These are phyloP conservation scores for Colletotrichum ledebouriae DNA, from an alignment of 2,329 filamentous ascomycete genomes.

Conservation along the genomic window DNA sequence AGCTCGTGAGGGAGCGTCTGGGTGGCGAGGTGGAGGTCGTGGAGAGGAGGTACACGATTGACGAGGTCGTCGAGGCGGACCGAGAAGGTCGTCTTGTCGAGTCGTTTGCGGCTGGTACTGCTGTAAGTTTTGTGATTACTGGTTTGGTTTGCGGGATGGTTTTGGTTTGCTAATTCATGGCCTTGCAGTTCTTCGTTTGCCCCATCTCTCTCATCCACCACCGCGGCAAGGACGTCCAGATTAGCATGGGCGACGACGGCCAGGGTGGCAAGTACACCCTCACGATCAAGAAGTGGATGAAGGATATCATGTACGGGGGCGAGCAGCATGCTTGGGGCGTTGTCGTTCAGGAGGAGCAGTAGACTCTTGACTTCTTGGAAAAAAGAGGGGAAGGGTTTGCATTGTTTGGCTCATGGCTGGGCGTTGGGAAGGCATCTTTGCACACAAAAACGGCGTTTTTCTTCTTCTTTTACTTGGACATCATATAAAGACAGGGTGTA, in stretches of 20 bases:
- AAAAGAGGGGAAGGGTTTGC: background rate
- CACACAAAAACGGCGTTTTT: background rate
- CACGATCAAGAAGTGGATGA: slow-evolving; percentile 75
- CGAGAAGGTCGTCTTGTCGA: slow-evolving; percentile 84
- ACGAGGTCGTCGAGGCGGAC: slow-evolving; percentile 79
- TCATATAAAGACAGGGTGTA: background rate
- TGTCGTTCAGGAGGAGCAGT: slow-evolving; percentile 72
- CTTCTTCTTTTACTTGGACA: background rate
- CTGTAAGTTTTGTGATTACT: slow-evolving; percentile 65
- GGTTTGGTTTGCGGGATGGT: no score
- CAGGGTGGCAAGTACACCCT: slow-evolving; percentile 68
- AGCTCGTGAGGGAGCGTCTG: slow-evolving; percentile 77
- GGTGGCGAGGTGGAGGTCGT: slow-evolving; percentile 75
- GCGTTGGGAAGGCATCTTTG: slow-evolving; percentile 13
- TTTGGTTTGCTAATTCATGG: slow-evolving; percentile 40
- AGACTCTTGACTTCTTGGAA: slow-evolving; percentile 1
- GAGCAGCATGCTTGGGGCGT: slow-evolving; percentile 78
- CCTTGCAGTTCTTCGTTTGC: slow-evolving; percentile 74
- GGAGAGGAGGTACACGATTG: slow-evolving; percentile 86
- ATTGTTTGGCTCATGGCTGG: background rate
- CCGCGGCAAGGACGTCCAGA: slow-evolving; percentile 71
- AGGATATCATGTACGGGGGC: slow-evolving; percentile 81
- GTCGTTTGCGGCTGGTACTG: slow-evolving; percentile 89
- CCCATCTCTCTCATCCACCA: slow-evolving; percentile 78
- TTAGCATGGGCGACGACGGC: slow-evolving; percentile 70